Conservation (phyloP, 2,329 filamentous ascomycete genomes). For the Grosmannia penicillata region DNA sequence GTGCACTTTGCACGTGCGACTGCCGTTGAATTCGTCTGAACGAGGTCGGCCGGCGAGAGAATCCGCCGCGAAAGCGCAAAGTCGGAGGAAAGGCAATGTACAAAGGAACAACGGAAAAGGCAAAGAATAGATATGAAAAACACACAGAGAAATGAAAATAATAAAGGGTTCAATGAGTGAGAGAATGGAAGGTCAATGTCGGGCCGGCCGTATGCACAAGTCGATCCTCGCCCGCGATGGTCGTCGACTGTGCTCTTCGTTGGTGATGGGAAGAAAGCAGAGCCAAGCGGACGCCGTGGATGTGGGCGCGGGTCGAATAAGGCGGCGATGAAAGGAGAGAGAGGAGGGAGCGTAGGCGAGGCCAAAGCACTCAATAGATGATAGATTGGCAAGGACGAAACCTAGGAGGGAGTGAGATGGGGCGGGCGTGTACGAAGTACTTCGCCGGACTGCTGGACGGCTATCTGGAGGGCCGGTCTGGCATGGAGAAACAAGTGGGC, state of each 20-base stretch:
- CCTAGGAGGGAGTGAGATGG: too few species aligned
- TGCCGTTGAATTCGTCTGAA: too few species aligned
- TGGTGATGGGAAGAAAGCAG: neutral
- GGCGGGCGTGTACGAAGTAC: neutral
- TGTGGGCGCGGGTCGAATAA: neutral
- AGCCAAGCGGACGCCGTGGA: neutral
- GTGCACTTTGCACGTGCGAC: too few species aligned
- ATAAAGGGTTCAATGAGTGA: neutral
- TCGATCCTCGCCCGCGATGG: slow-evolving; percentile 6
- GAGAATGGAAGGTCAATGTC: neutral
- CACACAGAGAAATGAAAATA: neutral
- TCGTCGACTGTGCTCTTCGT: slow-evolving; percentile 2
- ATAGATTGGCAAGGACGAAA: too few species aligned
- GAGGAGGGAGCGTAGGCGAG: neutral
- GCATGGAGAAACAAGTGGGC: neutral
- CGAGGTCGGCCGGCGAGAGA: too few species aligned
- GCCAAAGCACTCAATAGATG: too few species aligned
- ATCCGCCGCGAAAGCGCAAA: neutral
- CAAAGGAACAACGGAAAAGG: neutral
- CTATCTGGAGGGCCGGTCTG: neutral
- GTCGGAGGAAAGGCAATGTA: slow-evolving; percentile 1
- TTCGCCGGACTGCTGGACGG: neutral
- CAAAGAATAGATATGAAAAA: neutral
- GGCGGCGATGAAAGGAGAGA: neutral
- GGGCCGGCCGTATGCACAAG: slow-evolving; percentile 5